Evolutionary conservation across 306 rosid genomes (phyloP).

Genomic region (Gastrolobium villosum): DNA sequence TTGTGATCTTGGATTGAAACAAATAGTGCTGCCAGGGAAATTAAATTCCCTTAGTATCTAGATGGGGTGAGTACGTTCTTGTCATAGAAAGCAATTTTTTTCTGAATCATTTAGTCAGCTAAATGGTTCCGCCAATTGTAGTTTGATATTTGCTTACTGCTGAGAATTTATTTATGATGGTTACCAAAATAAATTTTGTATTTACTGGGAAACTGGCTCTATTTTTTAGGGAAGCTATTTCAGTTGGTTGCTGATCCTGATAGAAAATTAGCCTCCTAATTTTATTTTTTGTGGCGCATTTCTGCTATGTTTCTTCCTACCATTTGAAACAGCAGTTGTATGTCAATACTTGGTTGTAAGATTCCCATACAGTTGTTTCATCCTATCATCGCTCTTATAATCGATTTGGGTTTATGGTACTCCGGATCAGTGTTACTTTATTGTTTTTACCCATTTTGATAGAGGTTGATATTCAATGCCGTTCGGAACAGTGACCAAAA

Average conservation of each 20-base stretch:
- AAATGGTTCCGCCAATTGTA: background rate
- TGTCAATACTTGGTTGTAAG: too few species aligned
- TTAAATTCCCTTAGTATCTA: constrained; percentile 17
- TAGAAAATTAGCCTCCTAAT: background rate
- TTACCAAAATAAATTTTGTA: too few species aligned
- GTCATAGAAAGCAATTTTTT: constrained; percentile 1
- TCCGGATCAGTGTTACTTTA: too few species aligned
- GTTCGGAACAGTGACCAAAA: too few species aligned
- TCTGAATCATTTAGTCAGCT: too few species aligned
- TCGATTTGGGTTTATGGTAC: too few species aligned
- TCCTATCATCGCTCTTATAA: too few species aligned
- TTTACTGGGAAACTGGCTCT: background rate
- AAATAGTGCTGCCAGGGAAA: constrained; percentile 30
- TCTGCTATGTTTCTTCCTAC: background rate
- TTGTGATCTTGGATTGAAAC: constrained; percentile 41
- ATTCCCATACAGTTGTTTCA: too few species aligned
- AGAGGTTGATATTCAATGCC: too few species aligned
- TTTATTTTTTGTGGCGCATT: background rate
- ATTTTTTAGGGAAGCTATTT: background rate
- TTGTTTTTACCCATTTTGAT: too few species aligned
- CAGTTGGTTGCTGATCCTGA: background rate
- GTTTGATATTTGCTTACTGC: background rate
- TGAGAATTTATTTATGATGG: background rate
- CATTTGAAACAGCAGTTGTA: background rate
- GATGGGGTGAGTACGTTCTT: constrained; percentile 42